These are phyloP conservation scores for Starmerella lactis-condensi DNA, from an alignment of 805 yeast species.

Conservation along the genomic window DNA sequence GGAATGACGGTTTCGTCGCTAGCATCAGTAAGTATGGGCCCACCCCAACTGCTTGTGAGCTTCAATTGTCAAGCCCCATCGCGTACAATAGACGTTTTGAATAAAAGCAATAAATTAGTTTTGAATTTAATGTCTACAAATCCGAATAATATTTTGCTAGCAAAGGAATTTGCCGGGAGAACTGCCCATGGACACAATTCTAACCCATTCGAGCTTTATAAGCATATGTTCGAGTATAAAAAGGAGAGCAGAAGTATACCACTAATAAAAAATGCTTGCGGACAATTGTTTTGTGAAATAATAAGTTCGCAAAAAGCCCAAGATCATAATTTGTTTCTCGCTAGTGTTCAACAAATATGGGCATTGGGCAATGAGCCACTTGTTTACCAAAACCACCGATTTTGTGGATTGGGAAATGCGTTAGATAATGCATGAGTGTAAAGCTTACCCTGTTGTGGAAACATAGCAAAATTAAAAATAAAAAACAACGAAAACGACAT, in stretches of 20 bases:
- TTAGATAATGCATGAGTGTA: not conserved
- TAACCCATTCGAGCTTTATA: conserved; percentile 21
- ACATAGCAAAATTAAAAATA: not conserved
- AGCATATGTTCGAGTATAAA: conserved; percentile 10
- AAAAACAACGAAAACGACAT: not conserved
- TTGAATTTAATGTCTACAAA: conserved; percentile 59
- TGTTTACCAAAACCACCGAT: conserved; percentile 11
- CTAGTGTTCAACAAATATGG: conserved; percentile 31
- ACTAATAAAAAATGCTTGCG: conserved; percentile 14
- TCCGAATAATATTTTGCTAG: conserved; percentile 34
- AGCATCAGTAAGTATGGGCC: conserved; percentile 59
- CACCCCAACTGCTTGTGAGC: conserved; percentile 51
- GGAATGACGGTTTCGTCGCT: conserved; percentile 82
- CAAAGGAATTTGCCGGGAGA: conserved; percentile 43
- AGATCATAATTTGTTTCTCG: conserved; percentile 86
- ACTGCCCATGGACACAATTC: conserved; percentile 25
- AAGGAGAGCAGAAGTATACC: conserved; percentile 16
- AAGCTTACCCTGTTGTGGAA: not conserved
- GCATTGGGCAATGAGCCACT: conserved; percentile 5
- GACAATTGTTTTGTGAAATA: conserved; percentile 19
- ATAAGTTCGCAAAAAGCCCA: conserved; percentile 30
- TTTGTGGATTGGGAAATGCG: conserved; percentile 7
- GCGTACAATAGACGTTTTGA: conserved; percentile 45
- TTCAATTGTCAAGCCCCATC: conserved; percentile 81
- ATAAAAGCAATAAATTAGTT: conserved; percentile 39